Evolutionary conservation across 192 early-diverging fungal genomes (phyloP).

Genomic region (Chytriomyces sp.): DNA sequence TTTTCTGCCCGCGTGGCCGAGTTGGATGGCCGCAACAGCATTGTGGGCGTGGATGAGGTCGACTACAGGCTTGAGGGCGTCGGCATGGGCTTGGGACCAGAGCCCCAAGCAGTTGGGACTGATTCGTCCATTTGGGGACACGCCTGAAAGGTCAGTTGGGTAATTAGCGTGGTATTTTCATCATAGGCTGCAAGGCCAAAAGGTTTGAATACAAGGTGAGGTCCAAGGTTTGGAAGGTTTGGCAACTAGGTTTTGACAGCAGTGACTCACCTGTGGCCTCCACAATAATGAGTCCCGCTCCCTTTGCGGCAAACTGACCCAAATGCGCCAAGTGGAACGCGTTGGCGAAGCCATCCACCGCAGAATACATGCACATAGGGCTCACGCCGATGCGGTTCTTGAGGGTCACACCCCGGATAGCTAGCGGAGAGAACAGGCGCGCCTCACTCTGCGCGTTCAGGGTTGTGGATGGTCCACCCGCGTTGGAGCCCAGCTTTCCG

Average conservation of each 20-base stretch:
- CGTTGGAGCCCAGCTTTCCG: constrained; percentile 15
- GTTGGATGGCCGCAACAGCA: constrained; percentile 59
- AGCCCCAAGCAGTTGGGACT: constrained; percentile 77
- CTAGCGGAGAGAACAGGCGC: constrained; percentile 55
- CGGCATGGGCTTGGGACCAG: constrained; percentile 80
- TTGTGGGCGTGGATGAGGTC: constrained; percentile 67
- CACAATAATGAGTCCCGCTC: constrained; percentile 77
- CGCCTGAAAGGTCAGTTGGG: constrained; percentile 47
- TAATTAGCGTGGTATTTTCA: background rate
- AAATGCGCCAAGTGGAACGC: constrained; percentile 37
- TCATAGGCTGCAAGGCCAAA: background rate
- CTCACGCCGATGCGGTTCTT: constrained; percentile 78
- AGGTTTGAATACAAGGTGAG: no score
- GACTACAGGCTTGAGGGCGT: constrained; percentile 56
- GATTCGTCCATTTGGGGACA: constrained; percentile 76
- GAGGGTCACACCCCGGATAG: constrained; percentile 63
- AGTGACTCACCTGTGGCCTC: constrained; percentile 54
- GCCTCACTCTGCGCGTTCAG: constrained; percentile 3
- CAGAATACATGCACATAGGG: constrained; percentile 45
- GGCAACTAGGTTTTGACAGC: no score
- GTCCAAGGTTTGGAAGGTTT: no score
- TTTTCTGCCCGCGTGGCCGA: constrained; percentile 73
- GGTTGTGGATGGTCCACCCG: constrained; percentile 14
- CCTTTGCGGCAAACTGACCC: constrained; percentile 73
- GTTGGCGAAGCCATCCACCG: constrained; percentile 32